Evolutionary conservation across 169 alveolate species (phyloP).

Genomic region (Cryptosporidium andersoni): DNA sequence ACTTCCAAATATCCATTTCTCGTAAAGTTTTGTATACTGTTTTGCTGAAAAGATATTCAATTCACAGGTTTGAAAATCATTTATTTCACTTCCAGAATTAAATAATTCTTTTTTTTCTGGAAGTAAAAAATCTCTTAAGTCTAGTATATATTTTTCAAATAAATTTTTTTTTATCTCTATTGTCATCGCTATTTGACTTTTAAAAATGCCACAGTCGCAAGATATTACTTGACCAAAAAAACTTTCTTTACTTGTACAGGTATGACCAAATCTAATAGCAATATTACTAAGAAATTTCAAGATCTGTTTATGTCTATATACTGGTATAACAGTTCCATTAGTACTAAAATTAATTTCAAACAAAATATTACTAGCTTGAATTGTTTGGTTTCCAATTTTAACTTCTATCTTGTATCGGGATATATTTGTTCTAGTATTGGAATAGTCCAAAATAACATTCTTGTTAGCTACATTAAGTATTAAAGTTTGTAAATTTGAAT

Average conservation of each 20-base stretch:
- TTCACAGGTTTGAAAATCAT: constrained; percentile 5
- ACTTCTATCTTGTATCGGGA: too few relatives aligned
- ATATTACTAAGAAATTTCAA: constrained; percentile 2
- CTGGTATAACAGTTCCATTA: constrained; percentile 38
- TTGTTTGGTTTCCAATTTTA: too few relatives aligned
- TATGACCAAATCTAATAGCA: constrained; percentile 8
- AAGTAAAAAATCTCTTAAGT: neutral
- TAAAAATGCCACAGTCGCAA: constrained; percentile 37
- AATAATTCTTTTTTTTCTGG: neutral
- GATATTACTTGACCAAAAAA: constrained; percentile 14
- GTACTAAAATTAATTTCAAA: neutral
- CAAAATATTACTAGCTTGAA: too few relatives aligned
- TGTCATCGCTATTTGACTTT: neutral
- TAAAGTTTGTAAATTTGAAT: neutral
- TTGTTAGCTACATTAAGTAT: neutral
- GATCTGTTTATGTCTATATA: constrained; percentile 17
- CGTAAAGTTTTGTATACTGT: constrained; percentile 1
- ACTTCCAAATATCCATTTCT: constrained; percentile 55
- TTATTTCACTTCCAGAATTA: neutral
- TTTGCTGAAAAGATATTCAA: constrained; percentile 31
- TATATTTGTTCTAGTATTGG: too few relatives aligned
- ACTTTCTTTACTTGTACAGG: constrained; percentile 7
- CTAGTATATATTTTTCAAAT: neutral
- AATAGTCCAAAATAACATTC: neutral
- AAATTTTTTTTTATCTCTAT: neutral